Evolutionary conservation across 1,284 basidiomycete species (phyloP), one percentile per base, ranked within the genome.

Genomic region (Sphagnurus paluster): DNA sequence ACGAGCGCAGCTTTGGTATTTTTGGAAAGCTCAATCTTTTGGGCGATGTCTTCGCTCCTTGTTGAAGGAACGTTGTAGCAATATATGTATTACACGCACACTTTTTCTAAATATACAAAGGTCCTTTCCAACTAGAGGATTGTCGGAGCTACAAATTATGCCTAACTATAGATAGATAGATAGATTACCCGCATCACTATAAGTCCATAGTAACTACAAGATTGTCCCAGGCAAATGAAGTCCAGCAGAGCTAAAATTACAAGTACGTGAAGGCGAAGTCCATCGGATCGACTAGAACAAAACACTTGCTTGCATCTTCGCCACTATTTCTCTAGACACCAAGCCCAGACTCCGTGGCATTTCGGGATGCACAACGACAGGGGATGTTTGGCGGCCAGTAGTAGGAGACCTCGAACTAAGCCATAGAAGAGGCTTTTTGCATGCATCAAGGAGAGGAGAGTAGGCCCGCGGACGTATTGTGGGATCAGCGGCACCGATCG

Each of bases 1-100:
- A 59, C 39, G 65, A 67, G 46, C 53, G 56, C 13, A 69, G 65
- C 48, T 68, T 69, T 52, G 66, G 64, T 3, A 62, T 67, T 8
- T 65, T 63, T 42, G 58, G 59, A 6, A 67, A 66, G 46, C 47
- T 65, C 20, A 42, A 55, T 30, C 46, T 67, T 8, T 56, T 56
- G 29, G 59, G 57, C 14, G 62, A 61, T 45, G 58, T 60, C 11
- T 59, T 64, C 29, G 52, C 52, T 1, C 24, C 52, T 5, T 65
- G 63, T 30, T 52, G 43, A 48, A 16, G 17, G 13, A 5, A 35
- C 2, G 34, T 29, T 5, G 9, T 24, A 32, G 28, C 26, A 28
- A 40, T 11, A n/a, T 14, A 4, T 19, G 6, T 21, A 28, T 11
- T 24, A 28, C 3, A n/a, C n/a, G n/a, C n/a, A n/a, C n/a, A n/a